Evolutionary conservation across 345 rosid species (phyloP).

Genomic region (Salix suchowensis): DNA sequence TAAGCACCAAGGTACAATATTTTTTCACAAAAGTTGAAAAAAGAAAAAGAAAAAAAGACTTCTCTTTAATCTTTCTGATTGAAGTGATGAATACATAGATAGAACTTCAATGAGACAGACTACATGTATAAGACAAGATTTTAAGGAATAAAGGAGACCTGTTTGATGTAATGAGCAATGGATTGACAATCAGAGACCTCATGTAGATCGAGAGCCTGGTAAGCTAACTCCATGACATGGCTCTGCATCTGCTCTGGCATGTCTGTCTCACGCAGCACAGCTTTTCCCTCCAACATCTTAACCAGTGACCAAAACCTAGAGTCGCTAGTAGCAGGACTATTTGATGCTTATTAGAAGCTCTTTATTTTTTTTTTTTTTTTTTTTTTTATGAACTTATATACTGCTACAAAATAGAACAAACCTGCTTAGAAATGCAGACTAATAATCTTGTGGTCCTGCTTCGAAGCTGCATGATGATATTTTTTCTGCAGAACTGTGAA

Average conservation of each 20-base stretch:
- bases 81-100: not conserved
- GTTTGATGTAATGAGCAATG: constrained; percentile 45
- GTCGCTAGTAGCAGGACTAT: not conserved
- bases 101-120: not conserved
- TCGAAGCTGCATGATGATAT: constrained; percentile 2
- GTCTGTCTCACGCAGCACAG: constrained; percentile 42
- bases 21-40: not conserved
- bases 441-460: constrained; percentile 11
- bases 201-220: constrained; percentile 45
- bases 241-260: constrained; percentile 43
- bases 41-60: not conserved
- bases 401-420: not conserved
- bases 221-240: constrained; percentile 49
- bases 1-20: not conserved
- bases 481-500: not conserved
- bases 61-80: not conserved
- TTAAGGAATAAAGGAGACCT: constrained; percentile 21
- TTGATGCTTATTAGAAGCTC: not conserved
- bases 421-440: not conserved
- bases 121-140: not conserved
- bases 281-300: constrained; percentile 48
- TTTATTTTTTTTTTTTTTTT: no score
- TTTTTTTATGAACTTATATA: not conserved
- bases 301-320: not conserved
- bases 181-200: constrained; percentile 50